Evolutionary conservation across 192 early-diverging fungal genomes (phyloP).

Genomic region (Podochytrium sp.): DNA sequence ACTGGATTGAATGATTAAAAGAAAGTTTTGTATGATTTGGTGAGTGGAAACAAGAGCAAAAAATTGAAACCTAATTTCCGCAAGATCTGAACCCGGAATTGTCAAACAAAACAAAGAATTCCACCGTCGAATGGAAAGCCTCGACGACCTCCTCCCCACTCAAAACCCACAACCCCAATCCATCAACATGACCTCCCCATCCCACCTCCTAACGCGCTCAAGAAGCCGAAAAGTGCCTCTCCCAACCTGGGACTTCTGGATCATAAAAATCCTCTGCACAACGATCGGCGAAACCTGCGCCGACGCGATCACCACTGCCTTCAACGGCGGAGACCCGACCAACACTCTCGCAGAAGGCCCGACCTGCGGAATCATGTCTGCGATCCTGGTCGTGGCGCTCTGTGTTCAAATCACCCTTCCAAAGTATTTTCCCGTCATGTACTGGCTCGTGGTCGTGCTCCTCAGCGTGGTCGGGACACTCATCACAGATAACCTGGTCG

Average conservation of each 20-base stretch:
- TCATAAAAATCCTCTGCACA: background rate
- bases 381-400: background rate
- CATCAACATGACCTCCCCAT: too few species aligned
- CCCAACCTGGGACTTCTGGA: background rate
- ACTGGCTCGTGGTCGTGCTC: background rate
- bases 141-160: background rate
- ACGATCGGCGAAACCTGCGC: background rate
- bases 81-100: too few species aligned
- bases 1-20: too few species aligned
- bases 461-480: background rate
- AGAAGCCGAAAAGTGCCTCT: conserved; percentile 2
- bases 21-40: too few species aligned
- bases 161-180: background rate
- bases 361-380: background rate
- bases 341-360: background rate
- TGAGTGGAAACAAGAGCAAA: too few species aligned
- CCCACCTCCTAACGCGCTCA: too few species aligned
- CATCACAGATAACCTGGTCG: background rate
- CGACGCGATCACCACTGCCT: background rate
- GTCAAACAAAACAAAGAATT: too few species aligned
- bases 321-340: background rate
- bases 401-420: background rate
- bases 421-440: background rate
- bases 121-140: too few species aligned
- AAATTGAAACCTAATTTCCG: too few species aligned